Conservation (phyloP, 106 monocot species). For the Agapanthus africanus region DNA sequence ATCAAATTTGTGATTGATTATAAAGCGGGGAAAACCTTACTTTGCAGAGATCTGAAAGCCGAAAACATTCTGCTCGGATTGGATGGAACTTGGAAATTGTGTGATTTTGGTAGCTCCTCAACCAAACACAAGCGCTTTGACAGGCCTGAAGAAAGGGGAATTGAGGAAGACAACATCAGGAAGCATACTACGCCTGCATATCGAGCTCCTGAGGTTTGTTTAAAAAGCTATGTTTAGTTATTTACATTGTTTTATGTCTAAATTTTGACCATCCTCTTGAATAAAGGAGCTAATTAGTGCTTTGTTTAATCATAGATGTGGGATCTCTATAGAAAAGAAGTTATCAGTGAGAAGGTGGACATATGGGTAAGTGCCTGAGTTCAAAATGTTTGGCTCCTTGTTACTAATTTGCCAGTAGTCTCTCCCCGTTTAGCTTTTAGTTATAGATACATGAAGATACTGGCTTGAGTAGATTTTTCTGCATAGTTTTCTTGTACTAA, state of each 20-base stretch:
- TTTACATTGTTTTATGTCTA: too few species aligned
- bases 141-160: slow-evolving; percentile 74
- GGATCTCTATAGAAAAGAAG: slow-evolving; percentile 72
- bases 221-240: not conserved
- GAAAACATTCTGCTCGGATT: slow-evolving; percentile 75
- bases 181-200: slow-evolving; percentile 84
- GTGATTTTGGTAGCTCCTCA: slow-evolving; percentile 81
- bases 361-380: slow-evolving; percentile 81
- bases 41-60: slow-evolving; percentile 64
- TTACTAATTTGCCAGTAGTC: too few species aligned
- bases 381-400: too few species aligned
- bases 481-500: too few species aligned
- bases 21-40: not conserved
- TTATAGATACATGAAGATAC: too few species aligned
- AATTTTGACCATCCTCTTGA: too few species aligned
- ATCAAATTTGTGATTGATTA: not conserved
- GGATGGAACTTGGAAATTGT: slow-evolving; percentile 77
- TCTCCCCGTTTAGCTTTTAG: too few species aligned
- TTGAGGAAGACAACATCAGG: slow-evolving; percentile 78
- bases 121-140: slow-evolving; percentile 79
- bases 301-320: slow-evolving; percentile 62
- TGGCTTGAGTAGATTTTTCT: too few species aligned
- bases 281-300: slow-evolving; percentile 1
- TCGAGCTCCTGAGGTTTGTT: slow-evolving; percentile 45
- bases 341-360: slow-evolving; percentile 83